A percentile compares a stretch with the other conserved stretches of the same genome.
These are phyloP conservation scores for Colletotrichum sp. DNA, from an alignment of 2,329 filamentous ascomycete genomes.

Conservation along the genomic window DNA sequence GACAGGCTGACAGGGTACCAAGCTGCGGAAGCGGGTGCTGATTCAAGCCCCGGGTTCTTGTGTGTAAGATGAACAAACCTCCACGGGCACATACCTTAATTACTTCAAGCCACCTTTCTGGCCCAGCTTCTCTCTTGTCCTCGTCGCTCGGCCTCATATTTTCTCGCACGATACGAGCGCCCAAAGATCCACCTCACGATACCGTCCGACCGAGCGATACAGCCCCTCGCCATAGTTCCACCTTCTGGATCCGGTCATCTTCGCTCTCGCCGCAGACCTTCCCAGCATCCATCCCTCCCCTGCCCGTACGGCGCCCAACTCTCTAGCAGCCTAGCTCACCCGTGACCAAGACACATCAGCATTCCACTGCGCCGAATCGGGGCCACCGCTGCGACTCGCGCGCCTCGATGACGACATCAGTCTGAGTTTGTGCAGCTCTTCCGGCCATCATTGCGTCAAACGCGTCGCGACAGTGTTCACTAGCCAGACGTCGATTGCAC, in stretches of 20 bases:
- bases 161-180: not conserved
- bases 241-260: not conserved
- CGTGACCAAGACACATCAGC: not conserved
- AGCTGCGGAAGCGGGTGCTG: not conserved
- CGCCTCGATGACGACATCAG: conserved; percentile 14
- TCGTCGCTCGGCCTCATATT: not conserved
- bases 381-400: not conserved
- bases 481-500: not conserved
- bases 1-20: not conserved
- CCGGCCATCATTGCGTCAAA: conserved; percentile 11
- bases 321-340: not conserved
- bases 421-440: conserved; percentile 4
- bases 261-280: not conserved
- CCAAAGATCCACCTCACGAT: not conserved
- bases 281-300: not conserved
- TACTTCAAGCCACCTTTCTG: not conserved
- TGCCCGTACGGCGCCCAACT: not conserved
- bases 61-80: not conserved
- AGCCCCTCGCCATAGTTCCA: not conserved
- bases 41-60: not conserved
- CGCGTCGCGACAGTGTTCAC: not conserved
- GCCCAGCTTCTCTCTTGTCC: not conserved
- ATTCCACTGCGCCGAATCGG: conserved; percentile 7
- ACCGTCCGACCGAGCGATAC: not conserved
- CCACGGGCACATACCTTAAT: not conserved